Evolutionary conservation across 306 rosid genomes (phyloP).

Genomic region (Ziziphus jujuba): DNA sequence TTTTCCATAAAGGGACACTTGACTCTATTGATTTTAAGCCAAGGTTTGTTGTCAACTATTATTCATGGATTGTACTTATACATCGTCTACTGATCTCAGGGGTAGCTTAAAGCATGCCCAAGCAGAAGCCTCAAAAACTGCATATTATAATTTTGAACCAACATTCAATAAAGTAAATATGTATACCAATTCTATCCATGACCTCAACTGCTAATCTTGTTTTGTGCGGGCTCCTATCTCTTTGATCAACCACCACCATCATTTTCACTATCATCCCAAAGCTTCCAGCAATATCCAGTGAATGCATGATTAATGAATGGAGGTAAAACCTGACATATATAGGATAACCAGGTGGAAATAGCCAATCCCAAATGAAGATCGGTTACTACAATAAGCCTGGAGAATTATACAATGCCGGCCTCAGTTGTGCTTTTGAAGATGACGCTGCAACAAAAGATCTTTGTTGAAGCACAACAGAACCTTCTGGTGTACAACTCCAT

Average conservation of each 20-base stretch:
- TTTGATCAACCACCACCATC: conserved; percentile 1
- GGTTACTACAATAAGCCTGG: conserved; percentile 24
- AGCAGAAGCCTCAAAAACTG: conserved; percentile 38
- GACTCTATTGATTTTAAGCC: conserved; percentile 29
- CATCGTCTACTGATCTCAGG: conserved; percentile 12
- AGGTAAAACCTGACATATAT: conserved; percentile 2
- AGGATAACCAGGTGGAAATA: conserved; percentile 10
- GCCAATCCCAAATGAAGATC: conserved; percentile 3
- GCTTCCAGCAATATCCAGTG: conserved; percentile 15
- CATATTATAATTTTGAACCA: conserved; percentile 20
- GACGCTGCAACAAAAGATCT: conserved; percentile 20
- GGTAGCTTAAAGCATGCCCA: conserved; percentile 40
- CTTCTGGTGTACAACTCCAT: conserved; percentile 41
- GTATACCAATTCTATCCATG: conserved; percentile 15
- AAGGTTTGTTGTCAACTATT: conserved; percentile 38
- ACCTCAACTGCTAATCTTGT: conserved; percentile 8
- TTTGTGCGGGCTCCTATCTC: conserved; percentile 3
- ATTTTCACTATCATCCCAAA: conserved; percentile 14
- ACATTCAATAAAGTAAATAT: conserved; percentile 18
- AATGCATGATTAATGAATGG: background rate
- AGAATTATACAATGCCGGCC: conserved; percentile 29
- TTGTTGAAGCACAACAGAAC: conserved; percentile 26
- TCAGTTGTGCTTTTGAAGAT: conserved; percentile 32
- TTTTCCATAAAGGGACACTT: conserved; percentile 8
- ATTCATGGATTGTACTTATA: conserved; percentile 32